phyloP scores from a whole-genome alignment of 2,329 filamentous ascomycete species.

The Sphaceloma murrayae region DNA sequence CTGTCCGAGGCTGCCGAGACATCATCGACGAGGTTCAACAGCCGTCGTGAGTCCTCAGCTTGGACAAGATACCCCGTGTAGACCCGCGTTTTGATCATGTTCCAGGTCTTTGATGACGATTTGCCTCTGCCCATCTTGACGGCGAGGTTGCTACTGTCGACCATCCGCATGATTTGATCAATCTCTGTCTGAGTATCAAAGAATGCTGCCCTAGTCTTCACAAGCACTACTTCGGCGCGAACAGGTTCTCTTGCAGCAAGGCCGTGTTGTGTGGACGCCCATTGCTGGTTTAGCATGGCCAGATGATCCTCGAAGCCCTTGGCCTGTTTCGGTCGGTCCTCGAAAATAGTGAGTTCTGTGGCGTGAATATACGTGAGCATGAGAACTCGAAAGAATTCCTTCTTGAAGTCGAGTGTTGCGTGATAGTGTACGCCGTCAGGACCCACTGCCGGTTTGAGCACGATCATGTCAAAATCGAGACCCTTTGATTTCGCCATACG shows the following conservation, averaged over 20 bases:
- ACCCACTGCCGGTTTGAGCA: conserved; percentile 74
- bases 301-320: conserved; percentile 82
- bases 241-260: conserved; percentile 51
- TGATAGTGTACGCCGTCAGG: conserved; percentile 69
- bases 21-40: conserved; percentile 57
- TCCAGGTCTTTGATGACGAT: conserved; percentile 58
- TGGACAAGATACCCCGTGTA: conserved; percentile 87
- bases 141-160: conserved; percentile 61
- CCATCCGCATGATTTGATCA: conserved; percentile 75
- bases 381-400: conserved; percentile 67
- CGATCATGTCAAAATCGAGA: conserved; percentile 79
- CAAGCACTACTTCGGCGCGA: conserved; percentile 71
- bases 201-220: conserved; percentile 62
- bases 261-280: conserved; percentile 24
- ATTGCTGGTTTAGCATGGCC: conserved; percentile 59
- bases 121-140: conserved; percentile 38
- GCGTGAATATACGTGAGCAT: conserved; percentile 78
- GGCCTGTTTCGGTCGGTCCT: conserved; percentile 56
- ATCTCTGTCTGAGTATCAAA: conserved; percentile 73
- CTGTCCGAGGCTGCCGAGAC: conserved; percentile 33
- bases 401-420: conserved; percentile 88
- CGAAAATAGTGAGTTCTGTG: conserved; percentile 65
- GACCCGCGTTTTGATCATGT: conserved; percentile 14
- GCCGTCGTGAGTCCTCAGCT: conserved; percentile 58
- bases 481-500: conserved; percentile 68